These are phyloP conservation scores for Metarhizium album DNA, from an alignment of 2,329 filamentous ascomycete genomes.

Conservation along the genomic window DNA sequence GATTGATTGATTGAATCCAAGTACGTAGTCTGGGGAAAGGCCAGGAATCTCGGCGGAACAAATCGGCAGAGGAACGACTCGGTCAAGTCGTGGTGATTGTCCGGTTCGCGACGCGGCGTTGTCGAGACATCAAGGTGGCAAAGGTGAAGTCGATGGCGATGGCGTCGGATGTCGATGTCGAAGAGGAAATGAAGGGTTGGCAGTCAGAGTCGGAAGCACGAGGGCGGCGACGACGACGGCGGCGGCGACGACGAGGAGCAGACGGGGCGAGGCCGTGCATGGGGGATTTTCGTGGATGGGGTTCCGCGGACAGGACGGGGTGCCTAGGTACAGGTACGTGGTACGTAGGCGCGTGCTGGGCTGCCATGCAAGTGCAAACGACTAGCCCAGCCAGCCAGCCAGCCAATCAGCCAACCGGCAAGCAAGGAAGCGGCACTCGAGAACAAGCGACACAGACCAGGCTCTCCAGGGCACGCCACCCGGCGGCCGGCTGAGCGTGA, in stretches of 20 bases:
- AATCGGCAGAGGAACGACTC: neutral
- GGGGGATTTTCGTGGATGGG: neutral
- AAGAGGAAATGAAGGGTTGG: neutral
- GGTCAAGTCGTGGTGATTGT: too few species aligned
- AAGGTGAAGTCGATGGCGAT: neutral
- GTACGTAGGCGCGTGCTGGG: too few species aligned
- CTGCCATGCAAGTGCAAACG: too few species aligned
- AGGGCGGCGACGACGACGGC: neutral
- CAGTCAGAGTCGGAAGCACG: neutral
- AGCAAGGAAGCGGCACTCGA: too few species aligned
- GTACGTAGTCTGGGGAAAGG: constrained; percentile 8
- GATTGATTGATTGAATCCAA: neutral
- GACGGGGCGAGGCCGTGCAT: neutral
- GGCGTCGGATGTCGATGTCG: neutral
- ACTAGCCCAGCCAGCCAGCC: too few species aligned
- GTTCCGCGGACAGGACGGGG: neutral
- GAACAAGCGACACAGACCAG: too few species aligned
- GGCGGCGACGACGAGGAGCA: too few species aligned
- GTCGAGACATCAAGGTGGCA: neutral
- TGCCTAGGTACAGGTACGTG: too few species aligned
- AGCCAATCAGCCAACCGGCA: too few species aligned
- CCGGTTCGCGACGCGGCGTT: too few species aligned
- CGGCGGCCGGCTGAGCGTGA: too few species aligned
- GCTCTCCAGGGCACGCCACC: too few species aligned
- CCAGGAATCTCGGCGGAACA: neutral